Evolutionary conservation across 2,329 filamentous ascomycete genomes (phyloP).

Genomic region (Arthrobotrys pseudoclavata): DNA sequence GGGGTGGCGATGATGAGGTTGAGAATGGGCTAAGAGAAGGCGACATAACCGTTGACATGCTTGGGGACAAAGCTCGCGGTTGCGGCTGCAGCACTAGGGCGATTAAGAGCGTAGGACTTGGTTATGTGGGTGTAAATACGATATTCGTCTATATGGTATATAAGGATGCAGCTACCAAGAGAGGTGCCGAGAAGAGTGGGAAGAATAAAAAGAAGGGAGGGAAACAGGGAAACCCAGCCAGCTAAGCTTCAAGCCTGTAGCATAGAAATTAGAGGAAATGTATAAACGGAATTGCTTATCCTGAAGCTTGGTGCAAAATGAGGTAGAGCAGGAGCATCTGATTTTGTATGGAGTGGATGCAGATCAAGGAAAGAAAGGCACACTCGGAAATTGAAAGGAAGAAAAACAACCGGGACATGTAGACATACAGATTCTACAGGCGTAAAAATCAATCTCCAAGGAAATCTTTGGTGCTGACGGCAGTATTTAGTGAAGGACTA

Average conservation of each 20-base stretch:
- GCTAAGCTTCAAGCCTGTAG: constrained; percentile 22
- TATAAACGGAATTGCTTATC: not conserved
- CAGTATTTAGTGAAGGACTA: constrained; percentile 1
- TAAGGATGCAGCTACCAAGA: not conserved
- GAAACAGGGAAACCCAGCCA: not conserved
- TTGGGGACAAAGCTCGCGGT: constrained; percentile 25
- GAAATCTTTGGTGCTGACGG: not conserved
- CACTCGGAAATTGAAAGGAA: not conserved
- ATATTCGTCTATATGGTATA: not conserved
- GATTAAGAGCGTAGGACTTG: not conserved
- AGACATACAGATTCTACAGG: constrained; percentile 10
- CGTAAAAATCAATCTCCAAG: not conserved
- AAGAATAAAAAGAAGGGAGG: not conserved
- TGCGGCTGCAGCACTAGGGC: constrained; percentile 5
- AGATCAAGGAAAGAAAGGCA: not conserved
- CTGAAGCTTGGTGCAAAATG: not conserved
- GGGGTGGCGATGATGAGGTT: constrained; percentile 50
- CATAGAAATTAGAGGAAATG: constrained; percentile 2
- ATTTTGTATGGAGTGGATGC: not conserved
- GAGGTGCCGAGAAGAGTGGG: not conserved
- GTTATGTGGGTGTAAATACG: not conserved
- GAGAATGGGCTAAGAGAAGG: constrained; percentile 54
- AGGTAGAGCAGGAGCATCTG: not conserved
- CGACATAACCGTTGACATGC: constrained; percentile 55
- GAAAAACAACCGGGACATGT: constrained; percentile 2